These are phyloP conservation scores for Magnolia sinica DNA, from an alignment of 164 flowering plant species.

Conservation along the genomic window DNA sequence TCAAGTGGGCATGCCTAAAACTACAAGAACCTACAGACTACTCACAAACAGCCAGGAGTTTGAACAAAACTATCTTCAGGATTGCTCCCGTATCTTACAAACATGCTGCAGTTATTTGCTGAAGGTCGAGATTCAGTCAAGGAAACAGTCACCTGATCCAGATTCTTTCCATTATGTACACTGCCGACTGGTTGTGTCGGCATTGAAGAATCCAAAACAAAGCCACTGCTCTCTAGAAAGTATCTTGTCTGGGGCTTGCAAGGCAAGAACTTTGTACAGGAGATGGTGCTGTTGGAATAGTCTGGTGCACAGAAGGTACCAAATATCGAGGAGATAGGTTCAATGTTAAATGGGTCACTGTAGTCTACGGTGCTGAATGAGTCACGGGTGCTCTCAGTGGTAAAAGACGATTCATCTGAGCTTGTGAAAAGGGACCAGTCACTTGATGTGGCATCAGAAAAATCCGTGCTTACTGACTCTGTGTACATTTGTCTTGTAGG, in stretches of 20 bases:
- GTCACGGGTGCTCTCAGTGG: conserved; percentile 83
- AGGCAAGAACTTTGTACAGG: conserved; percentile 43
- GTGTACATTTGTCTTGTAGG: conserved; percentile 28
- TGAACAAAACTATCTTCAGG: conserved; percentile 24
- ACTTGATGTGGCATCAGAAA: conserved; percentile 70
- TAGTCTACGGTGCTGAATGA: conserved; percentile 71
- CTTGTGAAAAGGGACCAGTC: conserved; percentile 88
- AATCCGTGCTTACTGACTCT: conserved; percentile 32
- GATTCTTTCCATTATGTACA: conserved; percentile 20
- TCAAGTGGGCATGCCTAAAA: conserved; percentile 12
- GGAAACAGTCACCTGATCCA: conserved; percentile 22
- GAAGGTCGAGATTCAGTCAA: conserved; percentile 15
- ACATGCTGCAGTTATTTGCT: conserved; percentile 20
- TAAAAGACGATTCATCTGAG: conserved; percentile 84
- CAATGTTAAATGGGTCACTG: conserved; percentile 39
- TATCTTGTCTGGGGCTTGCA: conserved; percentile 41
- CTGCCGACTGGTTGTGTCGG: conserved; percentile 24
- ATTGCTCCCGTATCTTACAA: conserved; percentile 37
- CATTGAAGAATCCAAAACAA: conserved; percentile 35
- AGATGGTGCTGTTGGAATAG: conserved; percentile 32
- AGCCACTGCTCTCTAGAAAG: conserved; percentile 38
- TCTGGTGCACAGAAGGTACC: conserved; percentile 36
- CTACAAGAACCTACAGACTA: conserved; percentile 19
- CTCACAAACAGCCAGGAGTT: conserved; percentile 28
- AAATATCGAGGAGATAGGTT: conserved; percentile 55